Base-by-base conservation (phyloP, 495 filamentous ascomycete genomes). In the Penicillium malachiteum region DNA sequence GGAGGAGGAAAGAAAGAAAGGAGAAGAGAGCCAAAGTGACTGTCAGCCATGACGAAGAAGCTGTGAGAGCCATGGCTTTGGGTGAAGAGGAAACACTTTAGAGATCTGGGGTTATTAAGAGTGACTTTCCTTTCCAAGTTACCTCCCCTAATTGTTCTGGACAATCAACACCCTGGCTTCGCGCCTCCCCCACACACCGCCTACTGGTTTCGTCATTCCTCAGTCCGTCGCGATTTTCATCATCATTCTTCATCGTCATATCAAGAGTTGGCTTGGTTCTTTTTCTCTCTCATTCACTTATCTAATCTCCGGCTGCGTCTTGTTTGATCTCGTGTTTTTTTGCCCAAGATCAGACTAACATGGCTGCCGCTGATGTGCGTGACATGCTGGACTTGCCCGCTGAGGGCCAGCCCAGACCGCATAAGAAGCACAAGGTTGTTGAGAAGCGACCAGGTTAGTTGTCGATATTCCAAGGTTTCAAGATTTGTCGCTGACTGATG, bases 351-450 rank as follows among this genome's bases (percentile, higher is more conserved):
- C 18, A 39, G 46, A 52, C 57, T 69, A 76, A 53, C 62, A 92
- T 90, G 87, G 82, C 87, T 61, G 77, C 87, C 64, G 78, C 89
- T 72, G 91, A 96, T 81, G 85, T 94, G 54, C 90, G 89, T 72
- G 91, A 96, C 73, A 89, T 96, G 70, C 86, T 96, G 71, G 88
- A 90, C 70, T 77, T 95, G 66, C 86, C 89, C 48, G 80, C 75
- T 52, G 79, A 87, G 63, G 84, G 82, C 57, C 74, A 82, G 58
- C 74, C 82, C 39, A 78, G 81, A 52, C 85, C 88, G 10, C 71
- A 81, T 45, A 95, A 95, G 75, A 93, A 93, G 65, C 85, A 87
- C 67, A 92, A 91, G 67, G 81, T 82, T 0, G 76, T 78, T 7
- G 83, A 83, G 50, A 84, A 86, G 58, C 83, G 90, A 58, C 88